Percentiles rank a stretch among this genome's conserved stretches.
Conservation (phyloP, 257 asterid species). For the Nicotiana benthamiana region DNA sequence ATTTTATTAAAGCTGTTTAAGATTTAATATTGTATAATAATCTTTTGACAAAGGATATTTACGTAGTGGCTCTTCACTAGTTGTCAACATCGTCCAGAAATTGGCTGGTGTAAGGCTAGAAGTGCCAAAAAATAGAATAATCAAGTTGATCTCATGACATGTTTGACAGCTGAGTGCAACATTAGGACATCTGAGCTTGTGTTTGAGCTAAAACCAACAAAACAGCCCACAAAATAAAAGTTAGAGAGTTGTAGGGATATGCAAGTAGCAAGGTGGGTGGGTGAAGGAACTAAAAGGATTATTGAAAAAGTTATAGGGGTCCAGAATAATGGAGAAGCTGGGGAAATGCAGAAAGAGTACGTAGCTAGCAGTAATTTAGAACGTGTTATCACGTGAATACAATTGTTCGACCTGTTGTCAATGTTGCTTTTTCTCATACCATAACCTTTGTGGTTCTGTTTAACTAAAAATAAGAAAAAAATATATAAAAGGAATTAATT, state of each 20-base stretch:
- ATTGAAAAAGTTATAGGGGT: not conserved
- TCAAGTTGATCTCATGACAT: slow-evolving; percentile 2
- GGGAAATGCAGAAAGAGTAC: not conserved
- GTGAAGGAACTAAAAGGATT: not conserved
- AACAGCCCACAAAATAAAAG: not conserved
- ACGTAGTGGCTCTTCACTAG: too few species aligned
- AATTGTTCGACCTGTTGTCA: slow-evolving; percentile 27
- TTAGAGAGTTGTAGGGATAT: not conserved
- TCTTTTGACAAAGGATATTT: too few species aligned
- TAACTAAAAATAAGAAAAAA: too few species aligned
- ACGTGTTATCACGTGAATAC: slow-evolving; percentile 1
- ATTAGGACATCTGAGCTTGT: not conserved
- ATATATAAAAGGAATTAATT: too few species aligned
- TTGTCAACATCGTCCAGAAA: not conserved
- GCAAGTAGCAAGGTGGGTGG: not conserved
- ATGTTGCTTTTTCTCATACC: slow-evolving; percentile 34
- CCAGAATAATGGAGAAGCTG: not conserved
- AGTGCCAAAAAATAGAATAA: not conserved
- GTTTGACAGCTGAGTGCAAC: not conserved
- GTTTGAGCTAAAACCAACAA: not conserved
- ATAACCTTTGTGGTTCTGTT: slow-evolving; percentile 17
- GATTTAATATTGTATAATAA: too few species aligned
- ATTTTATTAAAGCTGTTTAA: too few species aligned
- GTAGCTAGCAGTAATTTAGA: not conserved
- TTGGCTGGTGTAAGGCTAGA: not conserved